Evolutionary conservation across 1,284 basidiomycete genomes (phyloP).

Genomic region (Tremellales sp.): DNA sequence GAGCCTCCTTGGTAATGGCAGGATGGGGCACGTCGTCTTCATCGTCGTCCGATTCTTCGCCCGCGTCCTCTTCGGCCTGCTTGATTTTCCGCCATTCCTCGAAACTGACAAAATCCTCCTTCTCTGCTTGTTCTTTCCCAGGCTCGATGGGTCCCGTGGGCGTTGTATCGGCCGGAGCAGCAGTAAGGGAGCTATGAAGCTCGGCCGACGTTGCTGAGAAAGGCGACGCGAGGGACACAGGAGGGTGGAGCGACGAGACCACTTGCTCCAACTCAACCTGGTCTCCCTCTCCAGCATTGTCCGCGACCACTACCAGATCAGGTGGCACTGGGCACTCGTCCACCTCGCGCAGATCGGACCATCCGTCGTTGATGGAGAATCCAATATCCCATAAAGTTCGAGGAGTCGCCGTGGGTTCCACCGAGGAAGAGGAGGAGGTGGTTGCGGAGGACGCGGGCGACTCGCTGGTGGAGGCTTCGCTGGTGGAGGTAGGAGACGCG

Average conservation of each 20-base stretch:
- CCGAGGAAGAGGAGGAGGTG: slow-evolving; percentile 1
- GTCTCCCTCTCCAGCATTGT: neutral
- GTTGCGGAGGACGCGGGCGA: neutral
- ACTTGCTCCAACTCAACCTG: neutral
- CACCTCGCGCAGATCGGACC: slow-evolving; percentile 9
- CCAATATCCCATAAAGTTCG: slow-evolving; percentile 20
- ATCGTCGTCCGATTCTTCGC: slow-evolving; percentile 33
- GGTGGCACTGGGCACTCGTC: slow-evolving; percentile 16
- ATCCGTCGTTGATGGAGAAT: slow-evolving; percentile 15
- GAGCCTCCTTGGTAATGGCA: neutral
- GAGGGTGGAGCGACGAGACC: neutral
- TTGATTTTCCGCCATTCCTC: slow-evolving; percentile 85
- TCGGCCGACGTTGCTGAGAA: no score
- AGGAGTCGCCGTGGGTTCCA: neutral
- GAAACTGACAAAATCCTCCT: slow-evolving; percentile 67
- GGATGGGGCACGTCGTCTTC: neutral
- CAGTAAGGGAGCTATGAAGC: neutral
- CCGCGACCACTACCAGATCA: neutral
- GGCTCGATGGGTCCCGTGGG: neutral
- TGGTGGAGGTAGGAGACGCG: slow-evolving; percentile 1
- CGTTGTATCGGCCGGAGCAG: neutral
- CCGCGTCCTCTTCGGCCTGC: slow-evolving; percentile 40
- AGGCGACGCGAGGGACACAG: no score
- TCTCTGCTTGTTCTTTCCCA: slow-evolving; percentile 1
- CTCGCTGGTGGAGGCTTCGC: slow-evolving; percentile 1